Percentiles rank a stretch among this genome's conserved stretches.
These are phyloP conservation scores for Cardamine occulta DNA, from an alignment of 345 rosid genomes.

Conservation along the genomic window DNA sequence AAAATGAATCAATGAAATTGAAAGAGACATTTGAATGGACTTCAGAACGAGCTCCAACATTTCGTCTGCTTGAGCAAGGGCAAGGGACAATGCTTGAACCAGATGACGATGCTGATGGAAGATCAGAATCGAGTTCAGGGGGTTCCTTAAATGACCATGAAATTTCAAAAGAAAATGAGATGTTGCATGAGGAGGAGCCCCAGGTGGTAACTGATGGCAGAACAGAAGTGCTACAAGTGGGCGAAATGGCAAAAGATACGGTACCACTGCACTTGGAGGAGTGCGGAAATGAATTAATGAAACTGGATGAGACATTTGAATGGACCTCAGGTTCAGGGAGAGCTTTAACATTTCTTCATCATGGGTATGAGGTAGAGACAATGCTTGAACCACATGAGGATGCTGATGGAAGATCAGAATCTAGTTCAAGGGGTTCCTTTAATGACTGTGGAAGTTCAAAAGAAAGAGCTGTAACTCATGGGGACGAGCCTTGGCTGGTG, in stretches of 20 bases:
- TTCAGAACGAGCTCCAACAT: not conserved
- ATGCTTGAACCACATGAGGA: slow-evolving; percentile 8
- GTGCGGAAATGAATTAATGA: not conserved
- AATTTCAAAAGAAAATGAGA: slow-evolving; percentile 19
- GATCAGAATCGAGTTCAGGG: slow-evolving; percentile 30
- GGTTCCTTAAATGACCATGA: not conserved
- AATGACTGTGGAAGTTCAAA: slow-evolving; percentile 6
- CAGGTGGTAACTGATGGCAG: slow-evolving; percentile 1
- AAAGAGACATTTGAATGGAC: slow-evolving; percentile 32
- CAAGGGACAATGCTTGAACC: too few relatives aligned
- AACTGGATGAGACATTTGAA: slow-evolving; percentile 27
- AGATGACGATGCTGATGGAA: slow-evolving; percentile 14
- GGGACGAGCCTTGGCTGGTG: slow-evolving; percentile 6
- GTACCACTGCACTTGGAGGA: slow-evolving; percentile 7
- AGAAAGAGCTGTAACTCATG: not conserved
- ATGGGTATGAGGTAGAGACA: slow-evolving; percentile 20
- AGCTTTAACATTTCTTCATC: slow-evolving; percentile 33
- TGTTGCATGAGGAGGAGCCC: slow-evolving; percentile 10
- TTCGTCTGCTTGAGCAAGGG: too few relatives aligned
- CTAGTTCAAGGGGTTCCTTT: slow-evolving; percentile 16
- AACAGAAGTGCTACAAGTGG: slow-evolving; percentile 4
- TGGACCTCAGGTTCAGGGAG: slow-evolving; percentile 31
- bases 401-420: slow-evolving; percentile 25
- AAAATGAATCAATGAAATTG: slow-evolving; percentile 13
- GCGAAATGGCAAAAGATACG: not conserved